Percentiles rank a stretch among this genome's conserved stretches.
phyloP scores from a whole-genome alignment of 352 stramenopile genomes.

The Globisporangium mamillatum region DNA sequence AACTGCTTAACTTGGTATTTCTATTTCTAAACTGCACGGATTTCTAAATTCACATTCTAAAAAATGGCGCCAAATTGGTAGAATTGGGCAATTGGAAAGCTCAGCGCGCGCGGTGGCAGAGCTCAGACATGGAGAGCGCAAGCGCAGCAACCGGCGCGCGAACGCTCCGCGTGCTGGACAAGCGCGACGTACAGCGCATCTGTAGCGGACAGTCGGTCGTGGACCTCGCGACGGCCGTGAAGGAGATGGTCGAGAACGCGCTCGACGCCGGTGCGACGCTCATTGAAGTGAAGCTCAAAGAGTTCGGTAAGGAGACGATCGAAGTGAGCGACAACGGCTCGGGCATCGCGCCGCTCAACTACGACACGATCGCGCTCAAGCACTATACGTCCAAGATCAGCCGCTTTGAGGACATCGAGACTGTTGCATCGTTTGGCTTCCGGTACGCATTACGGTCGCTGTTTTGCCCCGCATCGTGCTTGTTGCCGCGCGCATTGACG shows the following conservation, averaged over 20 bases:
- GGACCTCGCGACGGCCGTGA: slow-evolving; percentile 94
- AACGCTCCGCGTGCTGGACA: slow-evolving; percentile 37
- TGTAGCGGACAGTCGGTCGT: slow-evolving; percentile 94
- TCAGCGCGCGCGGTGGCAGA: neutral
- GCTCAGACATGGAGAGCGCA: slow-evolving; percentile 4
- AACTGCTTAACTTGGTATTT: too few relatives aligned
- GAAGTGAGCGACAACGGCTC: slow-evolving; percentile 96
- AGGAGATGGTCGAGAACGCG: slow-evolving; percentile 97
- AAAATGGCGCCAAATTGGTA: too few relatives aligned
- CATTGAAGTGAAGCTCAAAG: slow-evolving; percentile 89
- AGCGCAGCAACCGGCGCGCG: slow-evolving; percentile 2
- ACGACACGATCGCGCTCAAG: slow-evolving; percentile 81
- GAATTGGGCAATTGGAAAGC: neutral
- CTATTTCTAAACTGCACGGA: too few relatives aligned
- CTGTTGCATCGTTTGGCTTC: slow-evolving; percentile 91
- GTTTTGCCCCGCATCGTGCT: neutral
- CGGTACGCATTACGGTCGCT: slow-evolving; percentile 38
- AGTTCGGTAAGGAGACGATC: slow-evolving; percentile 90
- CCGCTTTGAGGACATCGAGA: slow-evolving; percentile 93
- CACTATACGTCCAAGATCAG: slow-evolving; percentile 96
- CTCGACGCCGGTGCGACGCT: slow-evolving; percentile 64
- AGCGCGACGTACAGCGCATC: slow-evolving; percentile 59
- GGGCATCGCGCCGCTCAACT: slow-evolving; percentile 83
- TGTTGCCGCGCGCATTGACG: too few relatives aligned
- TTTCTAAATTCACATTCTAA: too few relatives aligned